Percentiles rank a stretch among this genome's conserved stretches.
Evolutionary conservation across 2,329 filamentous ascomycete genomes (phyloP).

Genomic region (Cryphonectria radicalis): DNA sequence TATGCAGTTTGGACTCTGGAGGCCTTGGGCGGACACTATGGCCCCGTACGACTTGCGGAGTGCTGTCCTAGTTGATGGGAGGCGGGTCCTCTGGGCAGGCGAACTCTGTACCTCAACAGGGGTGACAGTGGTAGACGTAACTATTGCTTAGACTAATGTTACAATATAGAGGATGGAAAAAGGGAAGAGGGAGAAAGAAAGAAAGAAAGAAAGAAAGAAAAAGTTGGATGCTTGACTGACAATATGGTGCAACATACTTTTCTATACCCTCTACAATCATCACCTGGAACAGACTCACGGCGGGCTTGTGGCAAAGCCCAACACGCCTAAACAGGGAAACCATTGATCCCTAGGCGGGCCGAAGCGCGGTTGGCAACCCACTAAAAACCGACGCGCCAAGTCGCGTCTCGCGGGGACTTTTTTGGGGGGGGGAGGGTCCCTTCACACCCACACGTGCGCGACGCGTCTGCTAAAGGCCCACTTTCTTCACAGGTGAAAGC

Average conservation of each 20-base stretch:
- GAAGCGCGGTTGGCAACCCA: neutral
- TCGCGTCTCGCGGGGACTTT: slow-evolving; percentile 14
- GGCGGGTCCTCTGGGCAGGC: neutral
- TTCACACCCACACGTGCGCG: neutral
- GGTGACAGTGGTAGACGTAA: neutral
- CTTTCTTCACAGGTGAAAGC: neutral
- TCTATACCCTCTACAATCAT: neutral
- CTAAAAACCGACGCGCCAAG: neutral
- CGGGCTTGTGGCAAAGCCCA: neutral
- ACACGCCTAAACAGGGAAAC: neutral
- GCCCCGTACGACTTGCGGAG: neutral
- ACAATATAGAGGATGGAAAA: too few species aligned
- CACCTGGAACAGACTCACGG: neutral
- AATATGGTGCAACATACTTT: neutral
- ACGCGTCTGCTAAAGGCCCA: neutral
- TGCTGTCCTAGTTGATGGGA: neutral
- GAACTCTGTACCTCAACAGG: neutral
- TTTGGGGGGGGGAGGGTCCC: neutral
- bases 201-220: too few species aligned
- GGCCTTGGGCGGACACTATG: too few species aligned
- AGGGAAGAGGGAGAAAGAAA: too few species aligned
- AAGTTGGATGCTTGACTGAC: neutral
- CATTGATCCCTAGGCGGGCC: neutral
- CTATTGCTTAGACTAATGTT: too few species aligned
- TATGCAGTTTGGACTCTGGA: neutral